Conservation (phyloP, 2,329 filamentous ascomycete species). For the Neonectria magnoliae region DNA sequence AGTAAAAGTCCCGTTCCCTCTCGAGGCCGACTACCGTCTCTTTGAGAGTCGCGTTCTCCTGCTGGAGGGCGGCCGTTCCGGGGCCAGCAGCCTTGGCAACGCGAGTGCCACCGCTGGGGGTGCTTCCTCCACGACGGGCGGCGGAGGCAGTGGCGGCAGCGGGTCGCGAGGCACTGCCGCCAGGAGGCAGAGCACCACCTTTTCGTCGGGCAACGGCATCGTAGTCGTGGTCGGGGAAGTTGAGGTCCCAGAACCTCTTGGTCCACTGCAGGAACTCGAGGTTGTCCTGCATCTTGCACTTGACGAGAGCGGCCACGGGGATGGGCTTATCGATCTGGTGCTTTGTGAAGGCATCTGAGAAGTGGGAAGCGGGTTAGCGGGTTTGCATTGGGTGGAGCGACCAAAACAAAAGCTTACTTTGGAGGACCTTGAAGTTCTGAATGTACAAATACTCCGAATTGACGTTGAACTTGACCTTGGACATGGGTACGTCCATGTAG, state of each 20-base stretch:
- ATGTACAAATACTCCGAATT: conserved; percentile 97
- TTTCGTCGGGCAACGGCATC: conserved; percentile 89
- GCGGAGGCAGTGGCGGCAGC: conserved; percentile 61
- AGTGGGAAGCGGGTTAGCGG: conserved; percentile 24
- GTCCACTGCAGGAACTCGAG: conserved; percentile 98
- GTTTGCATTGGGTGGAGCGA: neutral
- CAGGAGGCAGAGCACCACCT: conserved; percentile 70
- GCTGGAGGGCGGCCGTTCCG: conserved; percentile 76
- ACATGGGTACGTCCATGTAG: conserved; percentile 95
- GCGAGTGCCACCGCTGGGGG: conserved; percentile 66
- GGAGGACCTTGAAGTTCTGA: conserved; percentile 97
- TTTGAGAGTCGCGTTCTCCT: conserved; percentile 89
- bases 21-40: conserved; percentile 95
- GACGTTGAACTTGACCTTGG: conserved; percentile 96
- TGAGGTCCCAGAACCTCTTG: conserved; percentile 97
- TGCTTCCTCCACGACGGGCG: conserved; percentile 66
- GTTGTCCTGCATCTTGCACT: conserved; percentile 99
- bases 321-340: conserved; percentile 91
- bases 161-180: conserved; percentile 60
- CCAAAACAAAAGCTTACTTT: conserved; percentile 70
- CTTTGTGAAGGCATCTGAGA: conserved; percentile 80
- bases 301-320: conserved; percentile 87
- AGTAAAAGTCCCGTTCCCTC: conserved; percentile 98
- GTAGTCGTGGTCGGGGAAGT: conserved; percentile 97
- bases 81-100: conserved; percentile 62